Percentiles rank a stretch among this genome's conserved stretches.
These are phyloP conservation scores for Wickerhamomyces chambardii DNA, from an alignment of 805 yeast species.

Conservation along the genomic window DNA sequence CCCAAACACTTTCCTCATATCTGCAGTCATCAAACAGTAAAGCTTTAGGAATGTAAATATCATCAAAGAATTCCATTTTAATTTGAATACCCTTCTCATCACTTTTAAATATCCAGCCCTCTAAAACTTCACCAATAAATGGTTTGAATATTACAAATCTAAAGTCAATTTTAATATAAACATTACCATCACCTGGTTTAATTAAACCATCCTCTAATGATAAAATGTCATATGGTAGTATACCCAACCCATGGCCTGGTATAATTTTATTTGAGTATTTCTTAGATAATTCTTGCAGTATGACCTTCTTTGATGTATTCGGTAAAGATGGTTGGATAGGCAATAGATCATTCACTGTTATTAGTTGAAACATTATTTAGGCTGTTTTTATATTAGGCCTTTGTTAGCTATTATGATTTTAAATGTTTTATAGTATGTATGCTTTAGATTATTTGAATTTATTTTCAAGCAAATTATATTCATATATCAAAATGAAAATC, in stretches of 20 bases:
- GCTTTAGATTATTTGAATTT: no score
- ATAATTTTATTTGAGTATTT: slow-evolving; percentile 85
- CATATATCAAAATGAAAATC: no score
- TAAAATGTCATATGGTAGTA: slow-evolving; percentile 77
- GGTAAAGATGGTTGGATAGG: not conserved
- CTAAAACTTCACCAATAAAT: slow-evolving; percentile 84
- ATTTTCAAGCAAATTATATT: no score
- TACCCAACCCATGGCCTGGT: slow-evolving; percentile 74
- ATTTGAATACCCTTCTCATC: slow-evolving; percentile 79
- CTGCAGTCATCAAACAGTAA: slow-evolving; percentile 72
- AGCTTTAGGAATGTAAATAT: slow-evolving; percentile 79
- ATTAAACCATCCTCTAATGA: slow-evolving; percentile 83
- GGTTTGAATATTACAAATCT: slow-evolving; percentile 85
- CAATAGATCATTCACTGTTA: not conserved
- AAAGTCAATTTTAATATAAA: slow-evolving; percentile 66
- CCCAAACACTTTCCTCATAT: slow-evolving; percentile 89
- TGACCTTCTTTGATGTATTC: slow-evolving; percentile 42
- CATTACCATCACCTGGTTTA: slow-evolving; percentile 92
- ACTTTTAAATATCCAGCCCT: slow-evolving; percentile 91
- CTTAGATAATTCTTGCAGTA: slow-evolving; percentile 71
- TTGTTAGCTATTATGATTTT: no score
- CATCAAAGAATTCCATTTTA: slow-evolving; percentile 83
- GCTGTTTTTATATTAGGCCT: no score
- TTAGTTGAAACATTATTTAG: not conserved
- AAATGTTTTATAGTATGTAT: no score